phyloP scores from a whole-genome alignment of 352 stramenopile species.

The Globisporangium mamillatum region DNA sequence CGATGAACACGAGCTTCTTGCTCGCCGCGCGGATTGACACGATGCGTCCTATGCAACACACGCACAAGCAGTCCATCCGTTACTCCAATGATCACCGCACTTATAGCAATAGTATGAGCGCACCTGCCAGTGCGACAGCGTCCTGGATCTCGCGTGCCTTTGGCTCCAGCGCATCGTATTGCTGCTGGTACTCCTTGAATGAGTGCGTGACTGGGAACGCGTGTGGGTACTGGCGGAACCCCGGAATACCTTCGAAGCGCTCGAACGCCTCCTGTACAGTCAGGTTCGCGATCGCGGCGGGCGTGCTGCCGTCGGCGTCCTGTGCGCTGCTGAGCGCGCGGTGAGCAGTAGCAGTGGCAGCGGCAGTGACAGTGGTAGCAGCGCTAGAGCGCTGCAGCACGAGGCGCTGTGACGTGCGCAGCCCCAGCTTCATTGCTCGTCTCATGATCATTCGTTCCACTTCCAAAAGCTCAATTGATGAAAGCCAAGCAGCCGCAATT shows the following conservation, averaged over 20 bases:
- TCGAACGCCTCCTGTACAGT: constrained; percentile 39
- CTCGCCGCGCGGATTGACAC: constrained; percentile 74
- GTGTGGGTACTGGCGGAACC: constrained; percentile 64
- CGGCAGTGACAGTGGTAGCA: too few species aligned
- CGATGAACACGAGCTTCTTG: constrained; percentile 83
- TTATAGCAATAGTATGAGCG: neutral
- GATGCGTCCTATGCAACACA: constrained; percentile 41
- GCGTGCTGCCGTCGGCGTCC: neutral
- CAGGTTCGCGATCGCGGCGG: constrained; percentile 12
- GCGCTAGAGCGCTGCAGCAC: neutral
- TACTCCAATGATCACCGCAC: too few species aligned
- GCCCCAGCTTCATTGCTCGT: constrained; percentile 5
- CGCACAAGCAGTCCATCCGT: neutral
- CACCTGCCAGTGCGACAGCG: constrained; percentile 55
- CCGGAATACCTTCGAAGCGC: constrained; percentile 50
- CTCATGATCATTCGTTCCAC: constrained; percentile 13
- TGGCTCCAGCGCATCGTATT: constrained; percentile 47
- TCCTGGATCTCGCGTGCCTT: constrained; percentile 60
- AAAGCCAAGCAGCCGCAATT: neutral
- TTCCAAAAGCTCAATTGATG: neutral
- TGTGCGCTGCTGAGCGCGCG: neutral
- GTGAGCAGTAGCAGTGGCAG: too few species aligned
- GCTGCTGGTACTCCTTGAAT: constrained; percentile 52
- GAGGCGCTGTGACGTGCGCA: neutral
- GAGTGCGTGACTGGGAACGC: constrained; percentile 68